Conservation (phyloP, 192 early-diverging fungal genomes). For the Backusella circina region DNA sequence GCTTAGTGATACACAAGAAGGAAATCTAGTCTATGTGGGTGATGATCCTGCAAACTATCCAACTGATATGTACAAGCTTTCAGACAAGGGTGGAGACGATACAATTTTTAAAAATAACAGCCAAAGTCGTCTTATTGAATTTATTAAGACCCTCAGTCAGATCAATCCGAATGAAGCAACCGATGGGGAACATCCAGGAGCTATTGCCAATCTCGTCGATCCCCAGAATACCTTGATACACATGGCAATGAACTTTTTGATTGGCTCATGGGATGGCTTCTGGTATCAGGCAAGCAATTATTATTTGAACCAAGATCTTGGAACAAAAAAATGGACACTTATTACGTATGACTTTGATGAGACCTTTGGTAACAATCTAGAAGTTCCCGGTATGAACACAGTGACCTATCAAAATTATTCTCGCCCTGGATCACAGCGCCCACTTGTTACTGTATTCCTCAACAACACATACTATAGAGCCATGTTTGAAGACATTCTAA, state of each 20-base stretch:
- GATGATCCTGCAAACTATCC: conserved; percentile 16
- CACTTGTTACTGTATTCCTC: conserved; percentile 28
- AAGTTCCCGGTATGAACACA: conserved; percentile 12
- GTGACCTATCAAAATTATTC: conserved; percentile 33
- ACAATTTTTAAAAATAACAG: conserved; percentile 8
- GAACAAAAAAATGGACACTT: conserved; percentile 36
- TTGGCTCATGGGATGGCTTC: conserved; percentile 37
- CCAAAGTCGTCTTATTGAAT: conserved; percentile 16
- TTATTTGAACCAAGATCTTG: conserved; percentile 37
- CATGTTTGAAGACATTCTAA: conserved; percentile 37
- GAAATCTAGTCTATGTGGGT: conserved; percentile 21
- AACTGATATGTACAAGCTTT: conserved; percentile 18
- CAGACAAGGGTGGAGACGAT: conserved; percentile 20
- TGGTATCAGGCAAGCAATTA: conserved; percentile 41
- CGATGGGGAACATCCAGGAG: conserved; percentile 6
- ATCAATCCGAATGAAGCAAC: conserved; percentile 12
- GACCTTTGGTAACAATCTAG: conserved; percentile 34
- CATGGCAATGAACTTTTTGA: conserved; percentile 36
- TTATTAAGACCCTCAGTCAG: not conserved
- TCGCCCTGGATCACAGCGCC: conserved; percentile 24
- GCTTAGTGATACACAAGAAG: conserved; percentile 13
- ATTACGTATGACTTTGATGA: conserved; percentile 44
- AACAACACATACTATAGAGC: conserved; percentile 30
- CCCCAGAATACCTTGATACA: conserved; percentile 24
- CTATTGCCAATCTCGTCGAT: conserved; percentile 15